Evolutionary conservation across 306 rosid species (phyloP).

Genomic region (Carpinus fangiana): DNA sequence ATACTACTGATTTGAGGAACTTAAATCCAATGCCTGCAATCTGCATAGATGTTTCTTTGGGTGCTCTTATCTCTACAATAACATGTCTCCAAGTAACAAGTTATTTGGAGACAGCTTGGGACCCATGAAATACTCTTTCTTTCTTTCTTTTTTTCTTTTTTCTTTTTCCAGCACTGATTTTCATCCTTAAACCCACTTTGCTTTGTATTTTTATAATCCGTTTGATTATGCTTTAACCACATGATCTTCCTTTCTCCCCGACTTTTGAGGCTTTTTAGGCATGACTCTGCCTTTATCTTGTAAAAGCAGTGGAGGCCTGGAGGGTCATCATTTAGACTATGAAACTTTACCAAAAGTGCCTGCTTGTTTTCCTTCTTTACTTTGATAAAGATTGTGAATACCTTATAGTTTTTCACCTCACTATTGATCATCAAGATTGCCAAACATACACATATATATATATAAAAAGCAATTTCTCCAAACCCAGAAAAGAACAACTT

Average conservation of each 20-base stretch:
- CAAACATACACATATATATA: neutral
- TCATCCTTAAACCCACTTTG: conserved; percentile 33
- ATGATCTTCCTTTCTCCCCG: conserved; percentile 12
- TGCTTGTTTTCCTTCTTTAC: conserved; percentile 1
- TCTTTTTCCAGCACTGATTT: conserved; percentile 26
- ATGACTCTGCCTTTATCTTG: conserved; percentile 19
- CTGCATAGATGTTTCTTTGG: too few relatives aligned
- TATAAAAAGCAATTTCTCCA: neutral
- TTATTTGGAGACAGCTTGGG: conserved; percentile 15
- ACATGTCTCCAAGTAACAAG: neutral
- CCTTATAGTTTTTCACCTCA: neutral
- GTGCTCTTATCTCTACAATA: too few relatives aligned
- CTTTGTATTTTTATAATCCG: conserved; percentile 22
- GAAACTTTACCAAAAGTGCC: conserved; percentile 11
- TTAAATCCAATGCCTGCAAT: too few relatives aligned
- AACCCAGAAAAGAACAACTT: neutral
- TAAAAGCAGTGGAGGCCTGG: conserved; percentile 14
- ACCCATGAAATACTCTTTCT: conserved; percentile 9
- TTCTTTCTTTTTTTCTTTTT: neutral
- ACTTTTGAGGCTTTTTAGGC: conserved; percentile 55
- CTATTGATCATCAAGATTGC: neutral
- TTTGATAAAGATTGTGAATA: conserved; percentile 1
- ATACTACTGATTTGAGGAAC: neutral
- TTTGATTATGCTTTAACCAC: conserved; percentile 25
- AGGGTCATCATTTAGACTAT: conserved; percentile 38